Evolutionary conservation across 768 basidiomycete genomes (phyloP), one percentile per base, ranked within the genome.

Genomic region (Mycena vulgaris): DNA sequence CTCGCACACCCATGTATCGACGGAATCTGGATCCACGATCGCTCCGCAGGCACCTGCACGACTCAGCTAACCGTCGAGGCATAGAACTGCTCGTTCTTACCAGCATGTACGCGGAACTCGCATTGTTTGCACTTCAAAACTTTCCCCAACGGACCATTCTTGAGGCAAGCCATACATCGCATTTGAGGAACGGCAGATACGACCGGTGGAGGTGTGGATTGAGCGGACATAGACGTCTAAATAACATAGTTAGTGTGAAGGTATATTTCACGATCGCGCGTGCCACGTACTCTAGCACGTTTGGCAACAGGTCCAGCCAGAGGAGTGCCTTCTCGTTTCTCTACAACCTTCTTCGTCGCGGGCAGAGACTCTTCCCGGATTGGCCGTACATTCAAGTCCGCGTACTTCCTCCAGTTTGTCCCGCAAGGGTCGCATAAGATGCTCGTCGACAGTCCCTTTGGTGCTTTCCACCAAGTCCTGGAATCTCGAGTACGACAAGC

Each of bases 341-440:
- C 77, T 13, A 75, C 60, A 40, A 73, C 73, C 55, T 78, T 76
- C 72, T 81, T 81, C 31, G 82, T 80, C 2, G 83, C 77, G 0
- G 87, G 83, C 1, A 87, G 75, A 0, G 87, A 83, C 52, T 94
- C 93, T 65, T 95, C 93, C 31, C 93, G 88, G 23, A 90, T 66
- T 11, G 91, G 90, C 47, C 93, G 86, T 28, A 93, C 90, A 74
- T 92, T 94, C 56, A 96, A 84, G 74, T 97, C 95, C 0, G 95
- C 96, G 78, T 98, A 98, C 81, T 97, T 98, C 74, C 96, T 86
- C 93, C 95, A 98, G 72, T 93, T 93, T 51, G 90, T 88, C 16
- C 96, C 96, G 76, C 96, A 98, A 31, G 80, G 85, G 52, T 97
- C 94, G 77, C 96, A 98, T 61, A 97, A 89, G 42, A 95, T 88